phyloP scores from a whole-genome alignment of 331 rosid genomes.

The Quercus lobata region DNA sequence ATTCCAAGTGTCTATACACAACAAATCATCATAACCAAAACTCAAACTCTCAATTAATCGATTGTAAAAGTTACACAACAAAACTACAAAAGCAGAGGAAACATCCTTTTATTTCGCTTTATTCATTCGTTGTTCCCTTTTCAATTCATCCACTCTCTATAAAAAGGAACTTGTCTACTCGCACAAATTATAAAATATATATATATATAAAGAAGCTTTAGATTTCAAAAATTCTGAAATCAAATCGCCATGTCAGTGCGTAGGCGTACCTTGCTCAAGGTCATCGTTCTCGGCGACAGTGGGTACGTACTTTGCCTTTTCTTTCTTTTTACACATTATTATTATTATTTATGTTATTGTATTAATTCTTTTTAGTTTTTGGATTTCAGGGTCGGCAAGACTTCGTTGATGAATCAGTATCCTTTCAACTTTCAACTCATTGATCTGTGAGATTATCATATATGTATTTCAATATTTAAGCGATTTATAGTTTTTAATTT shows the following conservation, averaged over 20 bases:
- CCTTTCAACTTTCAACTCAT: conserved; percentile 33
- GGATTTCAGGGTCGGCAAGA: conserved; percentile 85
- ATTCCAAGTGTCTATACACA: too few relatives aligned
- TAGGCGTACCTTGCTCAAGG: conserved; percentile 95
- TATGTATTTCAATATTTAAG: not conserved
- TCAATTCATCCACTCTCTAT: not conserved
- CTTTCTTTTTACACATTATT: not conserved
- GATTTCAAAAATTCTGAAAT: not conserved
- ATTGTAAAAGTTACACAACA: too few relatives aligned
- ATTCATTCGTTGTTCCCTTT: not conserved
- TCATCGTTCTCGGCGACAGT: conserved; percentile 97
- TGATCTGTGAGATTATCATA: not conserved
- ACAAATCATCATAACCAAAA: too few relatives aligned
- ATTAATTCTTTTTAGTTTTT: not conserved
- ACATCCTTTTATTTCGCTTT: too few relatives aligned
- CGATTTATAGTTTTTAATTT: too few relatives aligned
- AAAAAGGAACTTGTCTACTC: not conserved
- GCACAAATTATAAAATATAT: conserved; percentile 8
- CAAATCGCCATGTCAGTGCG: conserved; percentile 70
- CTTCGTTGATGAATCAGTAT: conserved; percentile 99
- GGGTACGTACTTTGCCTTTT: conserved; percentile 54
- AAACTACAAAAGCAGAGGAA: too few relatives aligned
- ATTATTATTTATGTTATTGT: not conserved
- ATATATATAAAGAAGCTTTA: not conserved
- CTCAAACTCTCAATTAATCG: too few relatives aligned